Conservation (phyloP, 106 monocot species). For the Dendrobium huoshanense region DNA sequence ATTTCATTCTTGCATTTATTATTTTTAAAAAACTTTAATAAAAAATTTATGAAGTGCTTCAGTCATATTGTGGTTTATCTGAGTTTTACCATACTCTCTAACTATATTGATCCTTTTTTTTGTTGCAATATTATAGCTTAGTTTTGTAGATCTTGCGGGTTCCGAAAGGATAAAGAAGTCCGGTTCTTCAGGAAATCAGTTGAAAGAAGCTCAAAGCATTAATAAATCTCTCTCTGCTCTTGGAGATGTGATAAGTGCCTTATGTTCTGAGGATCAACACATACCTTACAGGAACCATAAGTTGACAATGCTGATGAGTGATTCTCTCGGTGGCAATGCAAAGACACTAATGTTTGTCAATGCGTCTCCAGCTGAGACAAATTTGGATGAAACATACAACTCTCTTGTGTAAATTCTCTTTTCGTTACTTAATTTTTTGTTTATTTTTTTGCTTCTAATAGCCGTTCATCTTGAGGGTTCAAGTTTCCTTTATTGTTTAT, state of each 20-base stretch:
- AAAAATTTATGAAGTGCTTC: background rate
- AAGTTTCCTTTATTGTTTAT: too few relatives aligned
- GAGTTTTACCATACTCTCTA: background rate
- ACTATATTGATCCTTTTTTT: background rate
- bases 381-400: slow-evolving; percentile 90
- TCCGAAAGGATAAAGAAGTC: slow-evolving; percentile 97
- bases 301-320: slow-evolving; percentile 98
- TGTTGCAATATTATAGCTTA: slow-evolving; percentile 60
- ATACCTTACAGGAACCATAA: slow-evolving; percentile 98
- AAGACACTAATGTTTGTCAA: slow-evolving; percentile 99
- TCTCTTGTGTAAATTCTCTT: slow-evolving; percentile 63
- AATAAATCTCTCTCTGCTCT: slow-evolving; percentile 97
- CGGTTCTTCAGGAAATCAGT: slow-evolving; percentile 78
- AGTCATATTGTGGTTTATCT: background rate
- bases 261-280: slow-evolving; percentile 87
- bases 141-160: slow-evolving; percentile 99
- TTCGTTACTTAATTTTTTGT: background rate
- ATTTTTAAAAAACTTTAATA: background rate
- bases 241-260: slow-evolving; percentile 90
- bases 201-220: slow-evolving; percentile 98
- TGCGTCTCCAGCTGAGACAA: slow-evolving; percentile 88
- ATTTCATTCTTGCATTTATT: background rate
- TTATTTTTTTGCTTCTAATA: background rate
- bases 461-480: background rate
- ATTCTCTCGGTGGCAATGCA: slow-evolving; percentile 96